phyloP scores from a whole-genome alignment of 1,284 basidiomycete genomes.

The Ustilago hordei region DNA sequence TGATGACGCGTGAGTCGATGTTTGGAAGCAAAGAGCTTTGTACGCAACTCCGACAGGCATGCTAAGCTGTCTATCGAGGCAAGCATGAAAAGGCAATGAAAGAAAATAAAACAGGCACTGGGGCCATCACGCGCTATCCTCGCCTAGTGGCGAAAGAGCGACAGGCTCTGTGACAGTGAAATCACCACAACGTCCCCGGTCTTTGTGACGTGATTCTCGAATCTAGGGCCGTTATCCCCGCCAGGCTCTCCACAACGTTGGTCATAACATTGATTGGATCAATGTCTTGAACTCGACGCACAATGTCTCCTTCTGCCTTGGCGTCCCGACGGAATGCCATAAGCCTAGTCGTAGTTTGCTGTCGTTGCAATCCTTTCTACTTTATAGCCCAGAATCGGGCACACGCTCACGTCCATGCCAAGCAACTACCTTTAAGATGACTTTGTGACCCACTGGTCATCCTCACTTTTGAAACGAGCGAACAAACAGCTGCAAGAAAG shows the following conservation, averaged over 20 bases:
- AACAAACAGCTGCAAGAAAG: slow-evolving; percentile 4
- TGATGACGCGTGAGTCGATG: background rate
- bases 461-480: background rate
- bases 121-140: background rate
- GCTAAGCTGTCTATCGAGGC: background rate
- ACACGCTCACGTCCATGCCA: background rate
- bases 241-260: background rate
- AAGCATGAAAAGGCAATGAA: background rate
- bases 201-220: background rate
- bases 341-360: background rate
- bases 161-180: background rate
- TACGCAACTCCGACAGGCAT: background rate
- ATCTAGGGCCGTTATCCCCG: background rate
- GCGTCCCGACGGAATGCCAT: slow-evolving; percentile 1
- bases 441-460: no score
- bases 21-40: background rate
- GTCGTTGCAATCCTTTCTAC: no score
- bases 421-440: no score
- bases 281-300: no score
- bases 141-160: background rate
- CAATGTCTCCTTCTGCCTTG: no score
- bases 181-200: background rate
- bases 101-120: background rate
- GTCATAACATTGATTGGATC: background rate
- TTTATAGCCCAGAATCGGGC: background rate